phyloP scores from a whole-genome alignment of 371 early-diverging fungal species.

The Rhizopus stolonifer region DNA sequence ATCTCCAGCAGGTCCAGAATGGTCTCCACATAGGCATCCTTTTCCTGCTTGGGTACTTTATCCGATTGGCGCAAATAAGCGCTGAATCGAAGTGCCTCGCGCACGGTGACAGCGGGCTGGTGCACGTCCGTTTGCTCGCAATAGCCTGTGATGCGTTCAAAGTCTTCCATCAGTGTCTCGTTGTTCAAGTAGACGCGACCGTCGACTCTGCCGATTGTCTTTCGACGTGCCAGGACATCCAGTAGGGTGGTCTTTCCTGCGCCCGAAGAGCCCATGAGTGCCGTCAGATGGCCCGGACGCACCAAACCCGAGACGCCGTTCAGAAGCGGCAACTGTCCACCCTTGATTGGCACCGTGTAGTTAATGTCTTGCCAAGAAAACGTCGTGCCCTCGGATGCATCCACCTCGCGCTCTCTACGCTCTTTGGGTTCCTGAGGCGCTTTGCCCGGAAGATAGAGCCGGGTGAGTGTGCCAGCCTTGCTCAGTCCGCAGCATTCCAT shows the following conservation, averaged over 20 bases:
- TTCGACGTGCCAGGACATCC: conserved; percentile 79
- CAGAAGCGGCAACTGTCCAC: conserved; percentile 49
- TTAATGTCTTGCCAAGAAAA: conserved; percentile 58
- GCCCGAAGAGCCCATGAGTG: conserved; percentile 84
- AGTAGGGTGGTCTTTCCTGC: conserved; percentile 91
- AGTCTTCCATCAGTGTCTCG: conserved; percentile 46
- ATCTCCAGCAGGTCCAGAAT: conserved; percentile 67
- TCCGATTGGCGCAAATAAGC: conserved; percentile 69
- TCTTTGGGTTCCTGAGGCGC: conserved; percentile 13
- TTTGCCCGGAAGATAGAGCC: conserved; percentile 49
- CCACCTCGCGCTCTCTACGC: conserved; percentile 25
- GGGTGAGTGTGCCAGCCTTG: conserved; percentile 47
- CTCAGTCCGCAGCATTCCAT: conserved; percentile 52
- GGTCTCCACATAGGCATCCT: conserved; percentile 65
- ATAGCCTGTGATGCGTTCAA: conserved; percentile 76
- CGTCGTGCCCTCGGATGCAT: conserved; percentile 46
- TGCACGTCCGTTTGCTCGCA: conserved; percentile 85
- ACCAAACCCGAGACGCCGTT: conserved; percentile 53
- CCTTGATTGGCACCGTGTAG: conserved; percentile 61
- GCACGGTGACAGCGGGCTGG: conserved; percentile 59
- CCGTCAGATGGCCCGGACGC: conserved; percentile 65
- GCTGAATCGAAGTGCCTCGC: conserved; percentile 73
- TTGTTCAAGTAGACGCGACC: conserved; percentile 72
- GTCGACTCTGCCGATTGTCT: conserved; percentile 72
- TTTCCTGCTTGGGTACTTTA: conserved; percentile 56